These are phyloP conservation scores for Zea mays DNA, from an alignment of 176 grass and related monocot genomes.

Conservation along the genomic window Zm-B73-REFERENCE-NAM-5.0 NC_050102.1:34061501-34062000, in stretches of 20 bases:
- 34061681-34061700: slow-evolving; percentile 7
- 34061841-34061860: slow-evolving; percentile 51
- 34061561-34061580: neutral
- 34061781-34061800: slow-evolving; percentile 81
- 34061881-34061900: too few relatives aligned
- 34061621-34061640: neutral
- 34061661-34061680: neutral
- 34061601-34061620: neutral
- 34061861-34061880: too few relatives aligned
- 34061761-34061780: slow-evolving; percentile 91
- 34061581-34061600: neutral
- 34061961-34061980: too few relatives aligned
- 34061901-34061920: too few relatives aligned
- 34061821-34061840: slow-evolving; percentile 87
- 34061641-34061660: neutral
- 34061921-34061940: too few relatives aligned
- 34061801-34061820: slow-evolving; percentile 95
- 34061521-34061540: neutral
- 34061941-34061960: too few relatives aligned
- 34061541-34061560: neutral
- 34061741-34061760: slow-evolving; percentile 51
- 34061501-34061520: neutral
- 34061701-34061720: neutral
- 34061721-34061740: slow-evolving; percentile 16
- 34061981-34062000: neutral